Conservation (phyloP, 1,284 basidiomycete genomes). For the Meira nashicola region DNA sequence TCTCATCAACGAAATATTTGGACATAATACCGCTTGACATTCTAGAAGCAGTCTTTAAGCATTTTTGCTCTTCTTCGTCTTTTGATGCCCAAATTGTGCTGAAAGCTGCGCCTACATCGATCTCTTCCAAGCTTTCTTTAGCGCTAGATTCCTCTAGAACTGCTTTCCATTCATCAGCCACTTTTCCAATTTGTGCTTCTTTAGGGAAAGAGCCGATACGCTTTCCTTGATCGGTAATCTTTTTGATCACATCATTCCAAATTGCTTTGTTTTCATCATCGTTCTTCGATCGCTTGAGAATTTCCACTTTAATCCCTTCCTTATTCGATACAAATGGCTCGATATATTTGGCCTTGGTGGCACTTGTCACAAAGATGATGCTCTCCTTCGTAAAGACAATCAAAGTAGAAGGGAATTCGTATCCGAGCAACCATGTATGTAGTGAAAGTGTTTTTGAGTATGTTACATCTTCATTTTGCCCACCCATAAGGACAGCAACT, state of each 20-base stretch:
- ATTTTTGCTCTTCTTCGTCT: conserved; percentile 70
- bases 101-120: conserved; percentile 73
- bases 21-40: conserved; percentile 80
- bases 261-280: conserved; percentile 52
- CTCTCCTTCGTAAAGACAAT: conserved; percentile 70
- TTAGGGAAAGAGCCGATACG: conserved; percentile 61
- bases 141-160: conserved; percentile 27
- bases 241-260: conserved; percentile 43
- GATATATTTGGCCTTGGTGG: conserved; percentile 63
- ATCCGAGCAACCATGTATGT: conserved; percentile 81
- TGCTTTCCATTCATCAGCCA: conserved; percentile 72
- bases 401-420: conserved; percentile 91
- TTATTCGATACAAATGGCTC: conserved; percentile 28
- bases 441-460: conserved; percentile 7
- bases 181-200: conserved; percentile 72
- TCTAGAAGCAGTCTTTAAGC: conserved; percentile 61
- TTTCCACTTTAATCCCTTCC: conserved; percentile 44
- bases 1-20: conserved; percentile 78
- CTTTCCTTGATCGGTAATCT: conserved; percentile 17
- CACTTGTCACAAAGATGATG: conserved; percentile 76
- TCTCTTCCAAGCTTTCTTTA: conserved; percentile 59
- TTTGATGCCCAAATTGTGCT: conserved; percentile 78
- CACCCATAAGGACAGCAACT: conserved; percentile 1
- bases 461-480: conserved; percentile 1
- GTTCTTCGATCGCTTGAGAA: conserved; percentile 53